Evolutionary conservation across 805 yeast genomes (phyloP).

Genomic region (Cyberlindnera bimundalis): DNA sequence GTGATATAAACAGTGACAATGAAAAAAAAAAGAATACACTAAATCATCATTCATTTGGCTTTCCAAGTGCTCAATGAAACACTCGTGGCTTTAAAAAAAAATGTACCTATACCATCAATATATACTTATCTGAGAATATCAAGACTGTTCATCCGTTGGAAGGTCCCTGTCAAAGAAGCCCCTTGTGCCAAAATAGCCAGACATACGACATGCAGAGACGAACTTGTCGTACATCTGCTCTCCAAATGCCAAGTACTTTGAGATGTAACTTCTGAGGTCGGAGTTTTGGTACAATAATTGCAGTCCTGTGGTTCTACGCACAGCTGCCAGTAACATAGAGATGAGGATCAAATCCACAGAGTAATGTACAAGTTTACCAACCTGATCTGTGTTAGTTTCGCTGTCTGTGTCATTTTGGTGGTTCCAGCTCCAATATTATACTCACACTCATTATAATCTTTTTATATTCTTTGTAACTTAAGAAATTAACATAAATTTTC

Average conservation of each 20-base stretch:
- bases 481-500: too few relatives aligned
- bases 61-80: too few relatives aligned
- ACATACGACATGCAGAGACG: constrained; percentile 41
- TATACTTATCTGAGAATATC: too few relatives aligned
- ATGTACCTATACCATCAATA: too few relatives aligned
- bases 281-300: constrained; percentile 33
- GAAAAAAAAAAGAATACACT: neutral
- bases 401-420: neutral
- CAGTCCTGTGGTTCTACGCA: constrained; percentile 79
- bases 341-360: constrained; percentile 74
- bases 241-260: constrained; percentile 55
- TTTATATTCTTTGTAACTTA: too few relatives aligned
- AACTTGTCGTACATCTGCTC: constrained; percentile 53
- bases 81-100: too few relatives aligned
- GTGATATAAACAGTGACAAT: too few relatives aligned
- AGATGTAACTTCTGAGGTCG: constrained; percentile 44
- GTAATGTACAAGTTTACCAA: constrained; percentile 63
- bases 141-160: neutral
- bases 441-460: neutral
- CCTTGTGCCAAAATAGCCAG: constrained; percentile 42
- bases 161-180: constrained; percentile 16
- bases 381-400: constrained; percentile 1
- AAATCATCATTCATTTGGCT: too few relatives aligned
- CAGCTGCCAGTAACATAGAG: constrained; percentile 81
- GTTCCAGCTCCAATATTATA: neutral